Evolutionary conservation across 73 alveolate species (phyloP), one percentile per base, ranked within the genome.

Genomic region (Symbiodinium pilosum): DNA sequence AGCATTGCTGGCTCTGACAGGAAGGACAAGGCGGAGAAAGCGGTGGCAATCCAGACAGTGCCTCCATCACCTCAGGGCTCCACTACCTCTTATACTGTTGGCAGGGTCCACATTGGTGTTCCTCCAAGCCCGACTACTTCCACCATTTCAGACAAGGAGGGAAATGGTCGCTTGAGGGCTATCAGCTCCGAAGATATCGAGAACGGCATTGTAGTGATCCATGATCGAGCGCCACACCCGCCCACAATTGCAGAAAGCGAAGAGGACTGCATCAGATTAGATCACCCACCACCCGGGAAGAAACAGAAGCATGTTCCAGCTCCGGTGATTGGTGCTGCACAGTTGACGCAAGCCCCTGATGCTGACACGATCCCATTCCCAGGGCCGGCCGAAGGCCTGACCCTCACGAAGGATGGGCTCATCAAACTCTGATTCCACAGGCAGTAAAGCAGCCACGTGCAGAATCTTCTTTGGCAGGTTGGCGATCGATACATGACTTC

Each of bases 61-160:
- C 95, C 95, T 56, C 95, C 95, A 16, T 88, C 95, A 71, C 95
- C 95, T 8, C 95, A 88, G 86, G 95, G 95, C 95, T 38, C 85
- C 43, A 64, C 38, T 32, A 20, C 20, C 81, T 73, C 85, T 24
- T 36, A n/a, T 43, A 73, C 44, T 14, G 85, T 85, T 14, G 51
- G 83, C 40, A 43, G 64, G 28, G 86, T 54, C 69, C 64, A 18
- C 26, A 69, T 86, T 36, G 77, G 77, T 40, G 44, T 88, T 52
- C 95, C 95, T 18, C 95, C 95, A 41, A 88, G 95, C 77, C 95
- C 95, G 39, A 88, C 86, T 3, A 88, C 95, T 20, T 88, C 95
- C 39, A 16, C 12, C 1, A 39, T 32, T 42, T 87, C 94, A 14
- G 93, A 85, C 77, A 40, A 40, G 87, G 51, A 77, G 87, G 86